Percentiles rank a stretch among this genome's conserved stretches.
Conservation (phyloP, 73 alveolate species). For the Urostyla sp. region DNA sequence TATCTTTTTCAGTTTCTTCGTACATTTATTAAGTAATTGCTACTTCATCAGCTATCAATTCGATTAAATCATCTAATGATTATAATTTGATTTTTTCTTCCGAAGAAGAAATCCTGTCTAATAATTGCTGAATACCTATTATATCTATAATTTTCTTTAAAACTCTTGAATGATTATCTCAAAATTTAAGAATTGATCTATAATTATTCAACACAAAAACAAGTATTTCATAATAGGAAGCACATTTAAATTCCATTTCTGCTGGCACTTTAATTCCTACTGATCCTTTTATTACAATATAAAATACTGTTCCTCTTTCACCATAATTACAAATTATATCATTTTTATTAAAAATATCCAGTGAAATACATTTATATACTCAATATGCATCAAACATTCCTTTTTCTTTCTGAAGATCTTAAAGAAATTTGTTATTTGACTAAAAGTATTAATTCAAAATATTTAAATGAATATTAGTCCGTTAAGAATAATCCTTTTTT, state of each 20-base stretch:
- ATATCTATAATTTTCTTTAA: slow-evolving; percentile 22
- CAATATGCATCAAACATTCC: slow-evolving; percentile 9
- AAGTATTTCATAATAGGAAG: slow-evolving; percentile 30
- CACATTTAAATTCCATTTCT: background rate
- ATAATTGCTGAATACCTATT: background rate
- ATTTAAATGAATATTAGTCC: slow-evolving; percentile 7
- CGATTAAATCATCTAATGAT: background rate
- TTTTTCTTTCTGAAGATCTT: background rate
- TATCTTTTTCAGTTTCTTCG: too few species aligned
- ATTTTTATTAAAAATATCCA: background rate
- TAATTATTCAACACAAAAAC: background rate
- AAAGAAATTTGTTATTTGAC: background rate
- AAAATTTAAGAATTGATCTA: background rate
- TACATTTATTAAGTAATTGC: background rate
- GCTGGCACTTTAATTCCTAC: slow-evolving; percentile 53
- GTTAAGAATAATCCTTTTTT: slow-evolving; percentile 3
- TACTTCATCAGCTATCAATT: background rate
- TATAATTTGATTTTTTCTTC: background rate
- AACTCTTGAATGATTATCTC: slow-evolving; percentile 41
- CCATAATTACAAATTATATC: slow-evolving; percentile 36
- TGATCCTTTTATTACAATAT: slow-evolving; percentile 28
- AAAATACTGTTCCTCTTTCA: slow-evolving; percentile 33
- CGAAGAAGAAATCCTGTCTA: background rate
- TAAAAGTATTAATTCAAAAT: background rate
- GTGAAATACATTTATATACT: slow-evolving; percentile 20